phyloP scores from a whole-genome alignment of 2,329 filamentous ascomycete species.

The Penicillium sp. region DNA sequence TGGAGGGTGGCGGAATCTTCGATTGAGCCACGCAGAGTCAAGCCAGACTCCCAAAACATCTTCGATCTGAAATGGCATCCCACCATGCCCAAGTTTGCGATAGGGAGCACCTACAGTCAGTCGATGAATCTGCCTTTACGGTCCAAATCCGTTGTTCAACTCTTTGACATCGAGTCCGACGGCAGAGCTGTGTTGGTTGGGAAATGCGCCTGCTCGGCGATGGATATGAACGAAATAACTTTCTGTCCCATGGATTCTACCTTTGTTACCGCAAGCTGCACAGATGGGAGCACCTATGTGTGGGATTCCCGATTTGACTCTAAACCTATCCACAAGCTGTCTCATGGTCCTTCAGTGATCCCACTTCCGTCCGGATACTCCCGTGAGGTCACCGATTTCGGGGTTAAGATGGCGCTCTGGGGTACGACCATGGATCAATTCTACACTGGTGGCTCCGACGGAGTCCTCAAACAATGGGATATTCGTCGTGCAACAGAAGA shows the following conservation, averaged over 20 bases:
- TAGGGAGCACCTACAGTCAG: conserved; percentile 50
- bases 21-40: conserved; percentile 42
- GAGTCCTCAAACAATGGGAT: conserved; percentile 63
- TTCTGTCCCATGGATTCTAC: conserved; percentile 52
- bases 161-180: conserved; percentile 48
- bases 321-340: conserved; percentile 52
- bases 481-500: conserved; percentile 57
- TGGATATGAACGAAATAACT: conserved; percentile 64
- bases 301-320: conserved; percentile 60
- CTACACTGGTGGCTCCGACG: conserved; percentile 65
- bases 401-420: conserved; percentile 63
- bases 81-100: conserved; percentile 54
- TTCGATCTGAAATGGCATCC: conserved; percentile 65
- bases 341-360: conserved; percentile 56
- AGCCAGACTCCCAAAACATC: conserved; percentile 55
- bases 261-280: conserved; percentile 63
- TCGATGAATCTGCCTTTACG: conserved; percentile 37
- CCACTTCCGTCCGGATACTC: conserved; percentile 45
- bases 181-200: conserved; percentile 3
- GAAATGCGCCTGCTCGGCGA: conserved; percentile 60
- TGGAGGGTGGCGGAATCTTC: conserved; percentile 55
- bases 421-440: conserved; percentile 55
- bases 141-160: conserved; percentile 55
- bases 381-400: conserved; percentile 59
- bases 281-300: conserved; percentile 62